Evolutionary conservation across 768 basidiomycete species (phyloP).

Genomic region (Cubamyces lactineus): DNA sequence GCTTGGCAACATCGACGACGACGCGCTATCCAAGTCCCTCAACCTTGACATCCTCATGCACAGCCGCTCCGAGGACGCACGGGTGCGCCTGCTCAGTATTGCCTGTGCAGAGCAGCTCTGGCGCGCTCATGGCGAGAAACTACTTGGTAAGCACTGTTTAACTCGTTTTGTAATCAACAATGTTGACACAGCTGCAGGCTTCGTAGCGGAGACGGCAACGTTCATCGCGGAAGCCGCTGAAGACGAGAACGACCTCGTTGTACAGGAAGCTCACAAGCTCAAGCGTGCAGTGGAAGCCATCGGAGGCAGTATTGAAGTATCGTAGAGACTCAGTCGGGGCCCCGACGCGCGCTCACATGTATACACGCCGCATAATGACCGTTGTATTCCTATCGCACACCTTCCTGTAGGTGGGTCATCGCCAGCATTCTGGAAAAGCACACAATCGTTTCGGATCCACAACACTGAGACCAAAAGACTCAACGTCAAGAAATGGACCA

Average conservation of each 20-base stretch:
- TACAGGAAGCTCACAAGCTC: conserved; percentile 65
- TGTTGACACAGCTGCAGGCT: conserved; percentile 47
- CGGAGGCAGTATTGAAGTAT: conserved; percentile 56
- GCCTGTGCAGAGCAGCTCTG: conserved; percentile 73
- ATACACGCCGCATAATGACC: not conserved
- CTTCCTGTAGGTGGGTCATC: too few species aligned
- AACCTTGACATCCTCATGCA: conserved; percentile 88
- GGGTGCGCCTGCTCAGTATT: conserved; percentile 72
- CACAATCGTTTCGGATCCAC: too few species aligned
- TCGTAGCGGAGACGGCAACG: conserved; percentile 78
- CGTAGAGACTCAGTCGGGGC: not conserved
- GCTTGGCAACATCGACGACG: conserved; percentile 58
- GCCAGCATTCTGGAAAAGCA: too few species aligned
- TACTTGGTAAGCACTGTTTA: conserved; percentile 57
- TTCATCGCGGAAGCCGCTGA: conserved; percentile 88
- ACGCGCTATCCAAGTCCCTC: conserved; percentile 68
- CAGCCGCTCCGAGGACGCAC: conserved; percentile 80
- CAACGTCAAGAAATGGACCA: too few species aligned
- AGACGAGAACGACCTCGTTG: conserved; percentile 86
- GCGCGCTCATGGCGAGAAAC: conserved; percentile 73
- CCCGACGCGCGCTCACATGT: too few species aligned
- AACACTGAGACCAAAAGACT: too few species aligned
- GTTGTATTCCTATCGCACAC: not conserved
- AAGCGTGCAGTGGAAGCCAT: conserved; percentile 73
- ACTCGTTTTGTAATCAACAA: not conserved